Conservation (phyloP, 1,139 yeast genomes). For the Nadsonia commutata region DNA sequence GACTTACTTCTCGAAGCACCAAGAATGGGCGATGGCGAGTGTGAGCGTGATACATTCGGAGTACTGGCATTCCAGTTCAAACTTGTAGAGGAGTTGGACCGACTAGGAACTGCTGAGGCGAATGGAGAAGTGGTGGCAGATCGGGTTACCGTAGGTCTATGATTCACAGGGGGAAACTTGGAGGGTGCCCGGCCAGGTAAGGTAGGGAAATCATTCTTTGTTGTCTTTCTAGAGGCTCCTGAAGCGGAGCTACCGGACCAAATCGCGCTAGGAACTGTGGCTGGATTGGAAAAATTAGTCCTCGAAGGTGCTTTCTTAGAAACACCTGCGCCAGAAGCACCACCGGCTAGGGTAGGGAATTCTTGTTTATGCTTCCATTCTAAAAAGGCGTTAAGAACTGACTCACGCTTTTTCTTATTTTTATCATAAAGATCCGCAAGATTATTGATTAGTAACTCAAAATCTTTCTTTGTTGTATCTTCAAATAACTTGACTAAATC, state of each 20-base stretch:
- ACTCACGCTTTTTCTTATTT: slow-evolving; percentile 5
- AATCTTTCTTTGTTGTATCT: slow-evolving; percentile 22
- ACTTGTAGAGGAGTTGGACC: slow-evolving; percentile 7
- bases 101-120: slow-evolving; percentile 8
- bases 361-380: slow-evolving; percentile 8
- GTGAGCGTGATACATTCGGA: slow-evolving; percentile 1
- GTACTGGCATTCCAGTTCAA: slow-evolving; percentile 3
- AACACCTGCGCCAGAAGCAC: not conserved
- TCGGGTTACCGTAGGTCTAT: not conserved
- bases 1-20: slow-evolving; percentile 16
- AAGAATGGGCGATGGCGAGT: not conserved
- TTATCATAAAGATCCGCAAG: slow-evolving; percentile 24
- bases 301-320: slow-evolving; percentile 1
- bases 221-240: not conserved
- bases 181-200: not conserved
- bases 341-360: not conserved
- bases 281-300: not conserved
- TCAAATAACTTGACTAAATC: slow-evolving; percentile 42
- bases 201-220: not conserved
- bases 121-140: slow-evolving; percentile 8
- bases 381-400: slow-evolving; percentile 9
- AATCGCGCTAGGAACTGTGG: not conserved
- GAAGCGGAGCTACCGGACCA: not conserved
- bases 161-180: not conserved
- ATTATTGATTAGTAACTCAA: slow-evolving; percentile 35